Evolutionary conservation across 345 rosid genomes (phyloP).

Genomic region (Theobroma cacao): DNA sequence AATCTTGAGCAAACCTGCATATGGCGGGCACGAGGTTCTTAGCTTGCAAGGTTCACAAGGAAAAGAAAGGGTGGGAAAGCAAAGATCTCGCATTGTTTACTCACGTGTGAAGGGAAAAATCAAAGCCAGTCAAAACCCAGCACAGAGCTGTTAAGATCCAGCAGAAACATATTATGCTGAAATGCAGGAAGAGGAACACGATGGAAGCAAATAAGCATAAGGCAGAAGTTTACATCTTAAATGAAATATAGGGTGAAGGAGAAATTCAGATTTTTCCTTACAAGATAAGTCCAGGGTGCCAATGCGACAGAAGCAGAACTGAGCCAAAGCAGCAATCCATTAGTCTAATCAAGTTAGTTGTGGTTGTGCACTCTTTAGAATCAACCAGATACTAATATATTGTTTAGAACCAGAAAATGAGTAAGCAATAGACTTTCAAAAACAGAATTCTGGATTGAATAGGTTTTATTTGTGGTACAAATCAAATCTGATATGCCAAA

Average conservation of each 20-base stretch:
- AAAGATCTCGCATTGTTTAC: conserved; percentile 8
- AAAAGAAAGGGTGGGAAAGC: conserved; percentile 1
- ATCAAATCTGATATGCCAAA: not conserved
- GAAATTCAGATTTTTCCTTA: conserved; percentile 25
- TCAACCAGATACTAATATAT: not conserved
- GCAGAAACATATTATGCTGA: conserved; percentile 57
- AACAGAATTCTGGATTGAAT: not conserved
- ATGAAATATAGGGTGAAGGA: not conserved
- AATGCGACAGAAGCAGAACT: conserved; percentile 59
- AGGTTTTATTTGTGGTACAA: not conserved
- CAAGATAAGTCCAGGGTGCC: conserved; percentile 67
- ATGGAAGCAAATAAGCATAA: not conserved
- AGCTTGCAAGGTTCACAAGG: not conserved
- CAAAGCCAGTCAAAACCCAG: conserved; percentile 65
- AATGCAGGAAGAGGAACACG: not conserved
- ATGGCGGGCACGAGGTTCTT: not conserved
- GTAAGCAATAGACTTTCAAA: not conserved
- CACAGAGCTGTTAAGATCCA: conserved; percentile 63
- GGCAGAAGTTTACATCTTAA: not conserved
- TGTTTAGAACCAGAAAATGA: not conserved
- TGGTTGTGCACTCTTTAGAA: not conserved
- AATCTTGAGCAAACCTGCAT: conserved; percentile 54
- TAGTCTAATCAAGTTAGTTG: conserved; percentile 8
- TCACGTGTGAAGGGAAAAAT: conserved; percentile 66
- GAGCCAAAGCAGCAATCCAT: conserved; percentile 19